phyloP scores from a whole-genome alignment of 2,329 filamentous ascomycete species.

The Lizonia empirigonia region DNA sequence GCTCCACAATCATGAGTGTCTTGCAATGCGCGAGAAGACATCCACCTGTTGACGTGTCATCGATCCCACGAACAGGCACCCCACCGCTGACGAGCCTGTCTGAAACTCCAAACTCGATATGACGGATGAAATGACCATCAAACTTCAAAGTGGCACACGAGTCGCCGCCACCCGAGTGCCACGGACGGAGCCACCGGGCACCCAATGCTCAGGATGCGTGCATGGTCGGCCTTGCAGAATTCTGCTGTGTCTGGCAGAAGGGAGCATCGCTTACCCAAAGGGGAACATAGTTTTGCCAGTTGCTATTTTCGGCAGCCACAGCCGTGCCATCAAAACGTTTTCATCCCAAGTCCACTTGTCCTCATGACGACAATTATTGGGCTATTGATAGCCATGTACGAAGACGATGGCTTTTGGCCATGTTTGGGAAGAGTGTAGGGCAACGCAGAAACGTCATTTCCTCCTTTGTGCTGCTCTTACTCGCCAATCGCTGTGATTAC shows the following conservation, averaged over 20 bases:
- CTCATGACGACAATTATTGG: constrained; percentile 4
- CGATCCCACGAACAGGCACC: not conserved
- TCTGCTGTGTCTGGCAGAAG: constrained; percentile 5
- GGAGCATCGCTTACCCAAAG: constrained; percentile 3
- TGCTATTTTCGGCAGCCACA: constrained; percentile 14
- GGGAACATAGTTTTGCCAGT: not conserved
- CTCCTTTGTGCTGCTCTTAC: not conserved
- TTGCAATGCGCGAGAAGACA: constrained; percentile 5
- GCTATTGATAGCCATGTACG: constrained; percentile 5
- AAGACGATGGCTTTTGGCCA: not conserved
- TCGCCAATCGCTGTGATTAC: constrained; percentile 7
- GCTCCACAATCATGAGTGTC: constrained; percentile 16
- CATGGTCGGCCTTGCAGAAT: constrained; percentile 5
- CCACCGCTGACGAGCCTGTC: constrained; percentile 9
- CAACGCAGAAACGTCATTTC: constrained; percentile 6
- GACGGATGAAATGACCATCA: constrained; percentile 9
- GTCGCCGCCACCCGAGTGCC: constrained; percentile 14
- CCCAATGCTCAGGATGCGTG: constrained; percentile 3
- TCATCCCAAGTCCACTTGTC: not conserved
- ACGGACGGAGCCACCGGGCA: constrained; percentile 5
- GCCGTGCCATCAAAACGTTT: constrained; percentile 1
- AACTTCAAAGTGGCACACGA: constrained; percentile 5
- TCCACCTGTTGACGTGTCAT: constrained; percentile 10
- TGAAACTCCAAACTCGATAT: constrained; percentile 8
- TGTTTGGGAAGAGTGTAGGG: not conserved